Evolutionary conservation across 768 basidiomycete genomes (phyloP).

Genomic region (Jaapia argillacea): DNA sequence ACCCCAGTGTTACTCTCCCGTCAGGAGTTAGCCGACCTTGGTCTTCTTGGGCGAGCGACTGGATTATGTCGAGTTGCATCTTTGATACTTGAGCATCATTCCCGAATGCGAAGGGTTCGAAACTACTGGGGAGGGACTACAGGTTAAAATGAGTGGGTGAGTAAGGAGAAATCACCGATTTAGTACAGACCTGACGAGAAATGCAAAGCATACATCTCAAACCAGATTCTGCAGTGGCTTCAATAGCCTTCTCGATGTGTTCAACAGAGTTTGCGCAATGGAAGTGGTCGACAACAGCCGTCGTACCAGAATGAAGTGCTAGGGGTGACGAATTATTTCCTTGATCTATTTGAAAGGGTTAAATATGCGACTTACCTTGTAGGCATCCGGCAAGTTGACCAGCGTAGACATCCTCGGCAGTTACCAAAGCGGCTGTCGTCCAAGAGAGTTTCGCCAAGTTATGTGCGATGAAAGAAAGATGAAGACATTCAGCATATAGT

Average conservation of each 20-base stretch:
- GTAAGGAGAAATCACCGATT: constrained; percentile 10
- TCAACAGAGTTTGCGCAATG: constrained; percentile 15
- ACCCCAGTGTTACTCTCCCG: constrained; percentile 17
- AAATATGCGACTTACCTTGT: too few relatives aligned
- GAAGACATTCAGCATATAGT: background rate
- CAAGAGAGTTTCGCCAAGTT: constrained; percentile 8
- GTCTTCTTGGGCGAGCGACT: constrained; percentile 12
- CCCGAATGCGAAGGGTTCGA: constrained; percentile 7
- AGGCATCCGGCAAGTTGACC: constrained; percentile 21
- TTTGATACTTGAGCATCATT: constrained; percentile 10
- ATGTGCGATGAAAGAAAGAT: background rate
- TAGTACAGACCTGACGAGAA: constrained; percentile 14
- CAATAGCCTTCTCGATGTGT: constrained; percentile 14
- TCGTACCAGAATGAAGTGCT: constrained; percentile 18
- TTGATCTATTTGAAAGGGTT: too few relatives aligned
- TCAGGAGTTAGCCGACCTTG: constrained; percentile 14
- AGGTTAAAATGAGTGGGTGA: background rate
- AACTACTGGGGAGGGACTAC: background rate
- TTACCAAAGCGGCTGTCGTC: constrained; percentile 4
- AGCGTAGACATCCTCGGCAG: constrained; percentile 17
- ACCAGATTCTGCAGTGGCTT: constrained; percentile 16
- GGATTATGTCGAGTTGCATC: constrained; percentile 15
- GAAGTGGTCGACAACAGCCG: constrained; percentile 22
- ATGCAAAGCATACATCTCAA: constrained; percentile 17
- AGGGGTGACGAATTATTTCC: background rate